Percentiles rank a stretch among this genome's conserved stretches.
These are phyloP conservation scores for Botrytis deweyae DNA, from an alignment of 2,329 filamentous ascomycete genomes.

Conservation along the genomic window DNA sequence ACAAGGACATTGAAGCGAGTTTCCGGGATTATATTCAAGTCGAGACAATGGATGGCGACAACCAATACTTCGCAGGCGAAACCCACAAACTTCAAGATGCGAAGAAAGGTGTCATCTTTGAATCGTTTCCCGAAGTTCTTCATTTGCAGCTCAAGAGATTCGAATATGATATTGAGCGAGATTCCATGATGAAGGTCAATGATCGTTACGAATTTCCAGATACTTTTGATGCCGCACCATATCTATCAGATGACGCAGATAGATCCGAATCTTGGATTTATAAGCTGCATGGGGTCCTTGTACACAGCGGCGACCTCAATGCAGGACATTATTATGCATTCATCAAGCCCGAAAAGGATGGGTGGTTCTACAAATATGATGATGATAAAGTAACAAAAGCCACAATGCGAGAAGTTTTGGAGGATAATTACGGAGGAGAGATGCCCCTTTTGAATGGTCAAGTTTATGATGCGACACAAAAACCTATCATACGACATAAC, in stretches of 20 bases:
- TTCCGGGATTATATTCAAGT: conserved; percentile 96
- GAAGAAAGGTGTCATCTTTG: conserved; percentile 96
- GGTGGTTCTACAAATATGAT: conserved; percentile 95
- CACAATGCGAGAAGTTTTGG: conserved; percentile 84
- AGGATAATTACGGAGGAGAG: conserved; percentile 95
- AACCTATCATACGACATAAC: conserved; percentile 62
- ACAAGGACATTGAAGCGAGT: conserved; percentile 88
- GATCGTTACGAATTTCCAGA: conserved; percentile 90
- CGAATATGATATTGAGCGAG: conserved; percentile 93
- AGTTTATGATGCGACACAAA: conserved; percentile 53
- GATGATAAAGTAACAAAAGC: conserved; percentile 96
- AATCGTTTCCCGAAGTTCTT: conserved; percentile 88
- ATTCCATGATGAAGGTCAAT: conserved; percentile 99
- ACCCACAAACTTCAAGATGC: conserved; percentile 92
- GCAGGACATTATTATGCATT: conserved; percentile 98
- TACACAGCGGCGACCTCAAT: conserved; percentile 95
- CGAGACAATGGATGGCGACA: conserved; percentile 95
- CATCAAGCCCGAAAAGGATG: conserved; percentile 88
- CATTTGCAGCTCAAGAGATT: conserved; percentile 96
- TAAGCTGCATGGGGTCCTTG: conserved; percentile 89
- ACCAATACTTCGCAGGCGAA: conserved; percentile 93
- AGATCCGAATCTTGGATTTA: conserved; percentile 88
- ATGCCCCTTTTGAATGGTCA: conserved; percentile 44
- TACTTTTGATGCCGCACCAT: conserved; percentile 78
- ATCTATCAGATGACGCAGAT: conserved; percentile 82